phyloP scores from a whole-genome alignment of 2,329 filamentous ascomycete genomes.

The Colletotrichum sp. region DNA sequence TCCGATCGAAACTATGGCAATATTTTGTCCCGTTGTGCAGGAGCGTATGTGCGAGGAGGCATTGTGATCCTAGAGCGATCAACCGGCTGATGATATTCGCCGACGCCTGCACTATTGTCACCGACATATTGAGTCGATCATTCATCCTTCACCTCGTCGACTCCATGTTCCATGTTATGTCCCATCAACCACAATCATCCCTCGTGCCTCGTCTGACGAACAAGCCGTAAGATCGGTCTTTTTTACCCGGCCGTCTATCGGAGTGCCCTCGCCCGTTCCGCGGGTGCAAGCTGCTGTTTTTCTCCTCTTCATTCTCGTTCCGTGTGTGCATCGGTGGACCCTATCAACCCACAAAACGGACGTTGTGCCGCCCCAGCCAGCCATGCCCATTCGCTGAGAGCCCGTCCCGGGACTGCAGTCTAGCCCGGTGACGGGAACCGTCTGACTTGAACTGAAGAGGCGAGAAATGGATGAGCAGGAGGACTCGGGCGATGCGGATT shows the following conservation, averaged over 20 bases:
- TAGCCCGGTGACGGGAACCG: neutral
- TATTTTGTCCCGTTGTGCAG: neutral
- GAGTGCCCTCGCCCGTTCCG: neutral
- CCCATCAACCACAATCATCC: neutral
- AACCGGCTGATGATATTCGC: neutral
- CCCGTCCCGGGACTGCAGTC: neutral
- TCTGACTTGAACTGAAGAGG: neutral
- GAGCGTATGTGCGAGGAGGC: neutral
- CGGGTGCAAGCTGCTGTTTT: neutral
- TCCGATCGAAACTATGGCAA: neutral
- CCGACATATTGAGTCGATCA: neutral
- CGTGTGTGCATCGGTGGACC: neutral
- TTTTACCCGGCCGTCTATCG: conserved; percentile 11
- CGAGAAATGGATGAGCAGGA: neutral
- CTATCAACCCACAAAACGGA: neutral
- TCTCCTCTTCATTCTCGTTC: neutral
- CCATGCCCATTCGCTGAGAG: neutral
- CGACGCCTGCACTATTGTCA: neutral
- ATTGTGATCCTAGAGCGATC: neutral
- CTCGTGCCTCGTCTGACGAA: neutral
- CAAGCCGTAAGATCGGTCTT: neutral
- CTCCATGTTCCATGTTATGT: neutral
- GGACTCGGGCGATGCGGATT: neutral
- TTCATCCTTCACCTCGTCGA: neutral
- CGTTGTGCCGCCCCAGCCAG: neutral